These are phyloP conservation scores for Quercus phellos DNA, from an alignment of 331 rosid species.

Conservation along the genomic window DNA sequence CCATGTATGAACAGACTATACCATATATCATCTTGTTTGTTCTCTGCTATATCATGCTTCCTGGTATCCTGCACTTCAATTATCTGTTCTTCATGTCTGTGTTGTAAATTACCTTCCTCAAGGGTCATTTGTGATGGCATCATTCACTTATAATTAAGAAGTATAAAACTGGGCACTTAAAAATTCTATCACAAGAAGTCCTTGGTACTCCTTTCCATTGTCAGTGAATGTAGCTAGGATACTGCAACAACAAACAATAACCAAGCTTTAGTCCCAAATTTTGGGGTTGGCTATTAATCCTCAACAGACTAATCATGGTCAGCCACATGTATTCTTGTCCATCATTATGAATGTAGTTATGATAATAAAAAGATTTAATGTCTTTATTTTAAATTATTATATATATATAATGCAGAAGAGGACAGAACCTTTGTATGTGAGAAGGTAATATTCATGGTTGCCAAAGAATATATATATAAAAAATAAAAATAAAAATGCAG, in stretches of 20 bases:
- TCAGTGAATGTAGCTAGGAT: not conserved
- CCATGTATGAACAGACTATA: conserved; percentile 53
- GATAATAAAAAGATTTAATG: not conserved
- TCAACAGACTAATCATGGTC: no score
- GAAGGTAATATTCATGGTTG: not conserved
- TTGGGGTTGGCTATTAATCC: no score
- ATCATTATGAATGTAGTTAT: not conserved
- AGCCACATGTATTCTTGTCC: no score
- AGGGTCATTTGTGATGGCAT: not conserved
- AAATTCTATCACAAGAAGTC: not conserved
- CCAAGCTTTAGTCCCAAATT: no score
- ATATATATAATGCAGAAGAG: not conserved
- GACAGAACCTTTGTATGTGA: not conserved
- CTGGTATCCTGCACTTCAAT: not conserved
- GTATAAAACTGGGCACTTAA: not conserved
- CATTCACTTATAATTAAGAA: not conserved
- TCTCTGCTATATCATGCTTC: not conserved
- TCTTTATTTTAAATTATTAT: not conserved
- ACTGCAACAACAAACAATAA: no score
- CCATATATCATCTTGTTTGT: not conserved
- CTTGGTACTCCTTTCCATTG: not conserved
- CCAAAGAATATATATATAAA: not conserved
- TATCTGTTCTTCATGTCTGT: not conserved
- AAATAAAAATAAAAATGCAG: not conserved
- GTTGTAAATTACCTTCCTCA: not conserved